A percentile compares a stretch with the other conserved stretches of the same genome.
Evolutionary conservation across 208 protist genomes (phyloP).

Genomic region (Crithidia bombi): DNA sequence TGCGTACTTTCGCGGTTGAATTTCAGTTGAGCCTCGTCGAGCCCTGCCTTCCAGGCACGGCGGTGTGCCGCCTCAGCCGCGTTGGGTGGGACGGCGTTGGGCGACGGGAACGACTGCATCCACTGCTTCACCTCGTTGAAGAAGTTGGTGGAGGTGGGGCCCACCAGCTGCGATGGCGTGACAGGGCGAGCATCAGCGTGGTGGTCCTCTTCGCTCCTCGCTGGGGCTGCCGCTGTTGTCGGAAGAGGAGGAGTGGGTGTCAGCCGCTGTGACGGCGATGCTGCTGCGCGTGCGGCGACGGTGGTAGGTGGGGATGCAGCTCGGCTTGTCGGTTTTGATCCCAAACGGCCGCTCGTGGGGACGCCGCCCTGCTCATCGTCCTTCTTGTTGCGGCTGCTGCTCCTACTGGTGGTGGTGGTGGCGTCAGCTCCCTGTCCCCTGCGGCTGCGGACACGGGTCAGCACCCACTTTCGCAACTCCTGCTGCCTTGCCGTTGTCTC

Average conservation of each 20-base stretch:
- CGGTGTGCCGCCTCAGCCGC: conserved; percentile 35
- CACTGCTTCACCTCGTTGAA: conserved; percentile 52
- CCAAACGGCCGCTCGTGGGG: neutral
- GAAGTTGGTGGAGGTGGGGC: conserved; percentile 41
- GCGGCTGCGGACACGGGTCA: conserved; percentile 11
- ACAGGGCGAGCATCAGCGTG: neutral
- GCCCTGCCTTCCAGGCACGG: conserved; percentile 44
- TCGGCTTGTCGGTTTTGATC: neutral
- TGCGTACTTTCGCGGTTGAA: conserved; percentile 41
- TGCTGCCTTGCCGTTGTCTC: conserved; percentile 22
- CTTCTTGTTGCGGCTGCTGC: too few species aligned
- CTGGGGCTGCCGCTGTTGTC: neutral
- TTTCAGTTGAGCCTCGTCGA: conserved; percentile 27
- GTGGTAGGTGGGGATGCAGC: neutral
- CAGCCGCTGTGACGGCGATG: neutral
- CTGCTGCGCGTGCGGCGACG: neutral
- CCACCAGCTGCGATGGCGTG: conserved; percentile 31
- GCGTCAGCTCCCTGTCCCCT: neutral
- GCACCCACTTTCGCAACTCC: conserved; percentile 26
- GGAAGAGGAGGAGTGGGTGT: neutral
- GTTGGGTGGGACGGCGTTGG: conserved; percentile 33
- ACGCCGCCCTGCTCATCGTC: neutral
- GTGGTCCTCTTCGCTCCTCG: neutral
- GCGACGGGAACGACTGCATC: conserved; percentile 37
- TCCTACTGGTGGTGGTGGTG: neutral